Evolutionary conservation across 2,329 filamentous ascomycete species (phyloP).

Genomic region (Colletotrichum cuscutae): DNA sequence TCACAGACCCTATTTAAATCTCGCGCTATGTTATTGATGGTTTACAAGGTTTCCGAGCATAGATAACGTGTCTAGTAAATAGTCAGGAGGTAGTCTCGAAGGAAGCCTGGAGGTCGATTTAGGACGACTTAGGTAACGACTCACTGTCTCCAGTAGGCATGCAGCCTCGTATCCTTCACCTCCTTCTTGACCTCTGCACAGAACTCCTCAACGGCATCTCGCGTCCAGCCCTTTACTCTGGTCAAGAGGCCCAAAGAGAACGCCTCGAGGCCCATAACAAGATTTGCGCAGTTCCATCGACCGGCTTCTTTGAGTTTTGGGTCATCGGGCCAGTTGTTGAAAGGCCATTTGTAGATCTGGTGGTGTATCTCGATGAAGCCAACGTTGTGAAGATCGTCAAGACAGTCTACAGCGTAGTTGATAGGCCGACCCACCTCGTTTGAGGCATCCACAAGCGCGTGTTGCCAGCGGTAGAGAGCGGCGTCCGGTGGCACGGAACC

Average conservation of each 20-base stretch:
- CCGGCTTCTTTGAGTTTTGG: slow-evolving; percentile 34
- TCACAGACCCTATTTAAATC: too few relatives aligned
- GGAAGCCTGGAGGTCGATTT: too few relatives aligned
- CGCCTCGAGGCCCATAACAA: slow-evolving; percentile 45
- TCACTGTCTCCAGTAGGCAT: slow-evolving; percentile 38
- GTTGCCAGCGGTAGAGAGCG: slow-evolving; percentile 42
- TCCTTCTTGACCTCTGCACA: slow-evolving; percentile 38
- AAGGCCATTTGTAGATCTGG: slow-evolving; percentile 21
- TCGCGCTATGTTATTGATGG: too few relatives aligned
- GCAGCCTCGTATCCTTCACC: slow-evolving; percentile 38
- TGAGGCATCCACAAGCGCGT: slow-evolving; percentile 43
- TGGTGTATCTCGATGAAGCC: slow-evolving; percentile 14
- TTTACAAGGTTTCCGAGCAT: not conserved
- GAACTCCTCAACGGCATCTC: slow-evolving; percentile 41
- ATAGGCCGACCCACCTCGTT: slow-evolving; percentile 42
- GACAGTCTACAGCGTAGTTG: slow-evolving; percentile 42
- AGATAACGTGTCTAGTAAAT: not conserved
- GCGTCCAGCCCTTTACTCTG: slow-evolving; percentile 47
- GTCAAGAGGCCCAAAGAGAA: slow-evolving; percentile 50
- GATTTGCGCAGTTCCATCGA: slow-evolving; percentile 40
- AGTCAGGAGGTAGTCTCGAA: not conserved
- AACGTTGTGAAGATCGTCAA: slow-evolving; percentile 28
- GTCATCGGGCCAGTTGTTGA: slow-evolving; percentile 37
- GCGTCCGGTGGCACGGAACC: slow-evolving; percentile 42
- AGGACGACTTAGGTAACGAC: not conserved